These are phyloP conservation scores for Citropsis articulata DNA, from an alignment of 345 rosid genomes.

Conservation along the genomic window DNA sequence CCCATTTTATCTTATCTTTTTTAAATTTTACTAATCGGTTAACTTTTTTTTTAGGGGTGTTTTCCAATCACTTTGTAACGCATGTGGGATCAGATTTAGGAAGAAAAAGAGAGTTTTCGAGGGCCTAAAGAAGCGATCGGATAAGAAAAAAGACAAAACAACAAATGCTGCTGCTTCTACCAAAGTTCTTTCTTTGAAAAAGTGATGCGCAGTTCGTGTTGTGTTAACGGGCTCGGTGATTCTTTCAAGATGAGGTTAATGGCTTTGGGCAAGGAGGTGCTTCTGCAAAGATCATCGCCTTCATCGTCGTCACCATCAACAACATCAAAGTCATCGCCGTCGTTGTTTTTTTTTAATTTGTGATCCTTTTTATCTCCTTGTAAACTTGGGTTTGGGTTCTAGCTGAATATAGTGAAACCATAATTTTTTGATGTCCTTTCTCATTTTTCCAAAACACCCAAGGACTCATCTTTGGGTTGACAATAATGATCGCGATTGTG, in stretches of 20 bases:
- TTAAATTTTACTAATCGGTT: background rate
- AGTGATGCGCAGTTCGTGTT: background rate
- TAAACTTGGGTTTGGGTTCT: too few species aligned
- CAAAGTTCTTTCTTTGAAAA: background rate
- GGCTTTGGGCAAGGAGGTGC: slow-evolving; percentile 33
- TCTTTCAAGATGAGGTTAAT: slow-evolving; percentile 36
- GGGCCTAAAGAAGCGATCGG: slow-evolving; percentile 21
- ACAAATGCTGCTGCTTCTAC: background rate
- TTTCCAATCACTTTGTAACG: slow-evolving; percentile 79
- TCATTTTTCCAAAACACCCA: too few species aligned
- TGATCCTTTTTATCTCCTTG: too few species aligned
- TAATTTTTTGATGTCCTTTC: too few species aligned
- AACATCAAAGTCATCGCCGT: background rate
- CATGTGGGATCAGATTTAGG: slow-evolving; percentile 84
- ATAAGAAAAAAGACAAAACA: slow-evolving; percentile 32
- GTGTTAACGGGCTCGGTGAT: slow-evolving; percentile 21
- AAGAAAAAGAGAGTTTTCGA: slow-evolving; percentile 46
- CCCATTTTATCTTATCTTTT: background rate
- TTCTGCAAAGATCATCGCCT: slow-evolving; percentile 29
- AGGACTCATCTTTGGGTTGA: too few species aligned
- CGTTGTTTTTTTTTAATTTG: too few species aligned
- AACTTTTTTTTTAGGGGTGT: background rate
- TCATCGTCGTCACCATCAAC: too few species aligned
- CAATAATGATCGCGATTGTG: too few species aligned
- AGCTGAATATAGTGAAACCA: too few species aligned